phyloP scores from a whole-genome alignment of 139 green algal species.

The Bryopsis sp. region DNA sequence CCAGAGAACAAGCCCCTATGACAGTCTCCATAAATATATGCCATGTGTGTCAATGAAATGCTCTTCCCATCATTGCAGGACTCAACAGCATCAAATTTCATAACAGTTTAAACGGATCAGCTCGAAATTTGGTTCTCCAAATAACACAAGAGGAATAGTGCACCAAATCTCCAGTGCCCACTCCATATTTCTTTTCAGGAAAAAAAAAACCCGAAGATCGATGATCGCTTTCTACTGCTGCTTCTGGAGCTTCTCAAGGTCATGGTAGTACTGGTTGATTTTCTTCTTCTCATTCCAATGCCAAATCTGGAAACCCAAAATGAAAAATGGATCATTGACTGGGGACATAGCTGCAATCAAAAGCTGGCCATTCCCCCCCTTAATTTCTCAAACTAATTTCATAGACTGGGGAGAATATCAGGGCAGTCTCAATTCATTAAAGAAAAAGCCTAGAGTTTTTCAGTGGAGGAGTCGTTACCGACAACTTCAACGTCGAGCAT shows the following conservation, averaged over 20 bases:
- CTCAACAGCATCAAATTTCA: no score
- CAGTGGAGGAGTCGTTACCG: neutral
- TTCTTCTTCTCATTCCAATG: conserved; percentile 4
- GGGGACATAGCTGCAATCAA: neutral
- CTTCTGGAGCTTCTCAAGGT: neutral
- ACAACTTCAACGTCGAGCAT: neutral
- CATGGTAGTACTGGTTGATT: conserved; percentile 8
- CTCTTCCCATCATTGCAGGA: no score
- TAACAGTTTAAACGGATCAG: no score
- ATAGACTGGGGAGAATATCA: neutral
- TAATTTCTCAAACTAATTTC: neutral
- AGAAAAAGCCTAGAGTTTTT: neutral
- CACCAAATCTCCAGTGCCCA: no score
- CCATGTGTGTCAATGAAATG: no score
- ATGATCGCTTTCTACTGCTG: no score
- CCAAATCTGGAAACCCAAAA: neutral
- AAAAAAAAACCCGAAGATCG: no score
- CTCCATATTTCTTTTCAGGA: no score
- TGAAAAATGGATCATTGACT: neutral
- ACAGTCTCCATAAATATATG: no score
- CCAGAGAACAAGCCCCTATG: no score
- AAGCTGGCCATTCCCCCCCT: neutral
- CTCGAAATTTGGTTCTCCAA: no score
- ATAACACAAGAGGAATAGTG: no score
- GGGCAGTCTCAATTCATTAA: neutral